A percentile compares a stretch with the other conserved stretches of the same genome.
These are phyloP conservation scores for Aspergillus sp. DNA, from an alignment of 2,329 filamentous ascomycete genomes.

Conservation along the genomic window DNA sequence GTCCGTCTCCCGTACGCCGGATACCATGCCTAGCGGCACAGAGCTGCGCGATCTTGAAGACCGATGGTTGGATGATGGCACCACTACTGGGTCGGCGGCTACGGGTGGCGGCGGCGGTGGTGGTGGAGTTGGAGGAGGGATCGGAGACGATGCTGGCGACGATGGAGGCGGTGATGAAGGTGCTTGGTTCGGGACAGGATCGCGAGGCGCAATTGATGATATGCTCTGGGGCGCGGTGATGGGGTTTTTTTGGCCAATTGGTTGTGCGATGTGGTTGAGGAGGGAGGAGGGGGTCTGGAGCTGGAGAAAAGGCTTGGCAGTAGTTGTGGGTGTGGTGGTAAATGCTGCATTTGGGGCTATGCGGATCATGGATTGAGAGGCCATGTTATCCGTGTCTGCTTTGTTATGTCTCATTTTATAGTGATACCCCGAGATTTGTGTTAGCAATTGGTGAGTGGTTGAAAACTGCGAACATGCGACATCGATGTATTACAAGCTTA, in stretches of 20 bases:
- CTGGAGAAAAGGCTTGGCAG: conserved; percentile 73
- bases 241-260: conserved; percentile 92
- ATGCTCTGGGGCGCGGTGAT: conserved; percentile 81
- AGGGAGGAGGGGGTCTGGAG: conserved; percentile 83
- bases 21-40: conserved; percentile 75
- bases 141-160: conserved; percentile 4
- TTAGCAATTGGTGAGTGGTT: neutral
- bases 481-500: conserved; percentile 4
- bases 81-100: conserved; percentile 39
- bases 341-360: conserved; percentile 70
- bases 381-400: no score
- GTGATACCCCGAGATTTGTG: conserved; percentile 10
- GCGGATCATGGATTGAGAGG: conserved; percentile 42
- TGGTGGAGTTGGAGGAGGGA: conserved; percentile 7
- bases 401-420: conserved; percentile 2
- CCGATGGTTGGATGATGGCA: conserved; percentile 70
- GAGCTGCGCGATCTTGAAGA: conserved; percentile 75
- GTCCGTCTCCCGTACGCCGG: conserved; percentile 71
- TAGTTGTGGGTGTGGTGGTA: conserved; percentile 73
- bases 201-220: conserved; percentile 62
- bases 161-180: conserved; percentile 29
- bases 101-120: conserved; percentile 31
- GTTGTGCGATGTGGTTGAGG: conserved; percentile 74
- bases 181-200: conserved; percentile 31
- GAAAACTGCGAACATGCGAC: neutral